Evolutionary conservation across 139 green algal species (phyloP).

Genomic region (Penium margaritaceum): DNA sequence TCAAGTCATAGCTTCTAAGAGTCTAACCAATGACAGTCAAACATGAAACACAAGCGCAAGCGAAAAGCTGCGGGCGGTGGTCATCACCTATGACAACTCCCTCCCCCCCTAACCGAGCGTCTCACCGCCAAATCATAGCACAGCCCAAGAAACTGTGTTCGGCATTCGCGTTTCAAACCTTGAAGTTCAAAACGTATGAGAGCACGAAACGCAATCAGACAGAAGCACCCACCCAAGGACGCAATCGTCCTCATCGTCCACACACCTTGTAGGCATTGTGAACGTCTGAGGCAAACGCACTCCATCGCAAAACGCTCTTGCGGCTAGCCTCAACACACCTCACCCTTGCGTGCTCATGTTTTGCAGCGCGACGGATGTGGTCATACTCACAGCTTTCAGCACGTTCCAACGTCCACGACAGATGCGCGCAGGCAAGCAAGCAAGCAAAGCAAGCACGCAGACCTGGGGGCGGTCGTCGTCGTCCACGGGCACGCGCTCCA

Average conservation of each 20-base stretch:
- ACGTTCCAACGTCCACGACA: neutral
- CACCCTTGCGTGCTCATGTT: too few relatives aligned
- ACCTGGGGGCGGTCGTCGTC: conserved; percentile 70
- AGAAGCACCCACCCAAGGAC: neutral
- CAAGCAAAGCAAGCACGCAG: neutral
- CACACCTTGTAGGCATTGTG: neutral
- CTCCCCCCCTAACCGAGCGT: neutral
- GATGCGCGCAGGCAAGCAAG: neutral
- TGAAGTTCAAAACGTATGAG: neutral
- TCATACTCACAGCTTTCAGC: too few relatives aligned
- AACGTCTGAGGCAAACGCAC: neutral
- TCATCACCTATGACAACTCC: too few relatives aligned
- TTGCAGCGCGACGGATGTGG: too few relatives aligned
- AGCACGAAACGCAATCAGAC: neutral
- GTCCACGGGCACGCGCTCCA: conserved; percentile 77
- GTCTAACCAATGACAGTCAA: neutral
- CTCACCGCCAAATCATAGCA: too few relatives aligned
- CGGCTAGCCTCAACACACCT: too few relatives aligned
- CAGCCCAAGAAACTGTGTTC: too few relatives aligned
- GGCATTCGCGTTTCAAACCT: too few relatives aligned
- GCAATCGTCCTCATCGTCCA: neutral
- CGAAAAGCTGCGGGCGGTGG: too few relatives aligned
- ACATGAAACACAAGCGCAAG: neutral
- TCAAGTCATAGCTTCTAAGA: too few relatives aligned
- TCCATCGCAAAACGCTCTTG: too few relatives aligned